These are phyloP conservation scores for Pestalotiopsis sp. DNA, from an alignment of 2,329 filamentous ascomycete genomes.

Conservation along the genomic window DNA sequence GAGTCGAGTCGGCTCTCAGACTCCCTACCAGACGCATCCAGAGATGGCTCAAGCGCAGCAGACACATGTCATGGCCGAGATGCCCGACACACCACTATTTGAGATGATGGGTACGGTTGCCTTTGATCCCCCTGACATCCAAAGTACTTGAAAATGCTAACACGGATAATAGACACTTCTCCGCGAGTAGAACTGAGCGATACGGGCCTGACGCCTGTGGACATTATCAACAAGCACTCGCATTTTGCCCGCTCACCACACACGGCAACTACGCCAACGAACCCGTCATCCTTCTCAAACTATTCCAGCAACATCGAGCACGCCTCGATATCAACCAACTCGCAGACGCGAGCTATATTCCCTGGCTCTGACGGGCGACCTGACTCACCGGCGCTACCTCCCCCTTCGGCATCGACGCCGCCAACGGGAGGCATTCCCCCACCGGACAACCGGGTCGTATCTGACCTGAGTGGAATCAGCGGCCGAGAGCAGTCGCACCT, in stretches of 20 bases:
- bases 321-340: slow-evolving; percentile 29
- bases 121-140: background rate
- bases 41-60: slow-evolving; percentile 12
- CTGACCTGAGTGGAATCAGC: slow-evolving; percentile 36
- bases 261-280: slow-evolving; percentile 27
- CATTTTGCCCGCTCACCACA: slow-evolving; percentile 27
- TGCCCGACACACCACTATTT: slow-evolving; percentile 44
- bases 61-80: slow-evolving; percentile 34
- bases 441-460: slow-evolving; percentile 36
- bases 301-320: slow-evolving; percentile 31
- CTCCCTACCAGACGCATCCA: slow-evolving; percentile 17
- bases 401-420: slow-evolving; percentile 8
- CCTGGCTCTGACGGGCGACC: slow-evolving; percentile 9
- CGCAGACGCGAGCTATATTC: slow-evolving; percentile 12
- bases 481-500: slow-evolving; percentile 41
- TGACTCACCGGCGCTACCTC: slow-evolving; percentile 28
- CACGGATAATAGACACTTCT: slow-evolving; percentile 41
- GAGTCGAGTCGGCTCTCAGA: slow-evolving; percentile 25
- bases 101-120: slow-evolving; percentile 50
- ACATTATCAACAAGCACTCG: slow-evolving; percentile 41
- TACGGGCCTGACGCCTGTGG: slow-evolving; percentile 40
- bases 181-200: slow-evolving; percentile 47
- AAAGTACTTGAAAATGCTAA: slow-evolving; percentile 8
- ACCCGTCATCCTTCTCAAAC: slow-evolving; percentile 29
- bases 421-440: background rate